Evolutionary conservation across 75 land plant species (phyloP).

Genomic region (Pinus tabuliformis): DNA sequence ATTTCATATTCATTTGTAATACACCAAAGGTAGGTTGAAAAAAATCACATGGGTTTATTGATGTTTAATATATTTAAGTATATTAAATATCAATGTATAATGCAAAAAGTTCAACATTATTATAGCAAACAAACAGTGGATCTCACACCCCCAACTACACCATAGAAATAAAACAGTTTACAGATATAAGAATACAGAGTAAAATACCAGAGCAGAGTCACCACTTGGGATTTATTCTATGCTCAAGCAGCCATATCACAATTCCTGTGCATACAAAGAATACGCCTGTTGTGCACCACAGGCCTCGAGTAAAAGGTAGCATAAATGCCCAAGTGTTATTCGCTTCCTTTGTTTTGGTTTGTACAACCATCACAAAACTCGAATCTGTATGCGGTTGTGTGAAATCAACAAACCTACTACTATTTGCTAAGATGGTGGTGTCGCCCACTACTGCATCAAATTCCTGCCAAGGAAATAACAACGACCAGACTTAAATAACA

Average conservation of each 20-base stretch:
- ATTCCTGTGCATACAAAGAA: slow-evolving; percentile 40
- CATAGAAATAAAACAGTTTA: too few species aligned
- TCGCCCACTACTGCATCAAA: slow-evolving; percentile 31
- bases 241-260: slow-evolving; percentile 30
- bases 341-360: background rate
- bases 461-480: background rate
- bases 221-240: slow-evolving; percentile 34
- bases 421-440: slow-evolving; percentile 10
- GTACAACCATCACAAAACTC: slow-evolving; percentile 10
- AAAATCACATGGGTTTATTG: too few species aligned
- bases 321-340: slow-evolving; percentile 44
- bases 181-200: background rate
- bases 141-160: too few species aligned
- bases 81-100: too few species aligned
- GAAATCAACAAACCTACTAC: slow-evolving; percentile 17
- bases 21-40: too few species aligned
- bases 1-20: too few species aligned
- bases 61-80: too few species aligned
- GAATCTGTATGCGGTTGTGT: slow-evolving; percentile 19
- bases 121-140: too few species aligned
- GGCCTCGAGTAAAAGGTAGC: slow-evolving; percentile 31
- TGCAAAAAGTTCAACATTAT: too few species aligned
- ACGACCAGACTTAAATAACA: too few species aligned
- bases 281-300: slow-evolving; percentile 35
- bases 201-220: slow-evolving; percentile 22